These are phyloP conservation scores for Arabidopsis arenosa DNA, from an alignment of 345 rosid genomes.

Conservation along the genomic window DNA sequence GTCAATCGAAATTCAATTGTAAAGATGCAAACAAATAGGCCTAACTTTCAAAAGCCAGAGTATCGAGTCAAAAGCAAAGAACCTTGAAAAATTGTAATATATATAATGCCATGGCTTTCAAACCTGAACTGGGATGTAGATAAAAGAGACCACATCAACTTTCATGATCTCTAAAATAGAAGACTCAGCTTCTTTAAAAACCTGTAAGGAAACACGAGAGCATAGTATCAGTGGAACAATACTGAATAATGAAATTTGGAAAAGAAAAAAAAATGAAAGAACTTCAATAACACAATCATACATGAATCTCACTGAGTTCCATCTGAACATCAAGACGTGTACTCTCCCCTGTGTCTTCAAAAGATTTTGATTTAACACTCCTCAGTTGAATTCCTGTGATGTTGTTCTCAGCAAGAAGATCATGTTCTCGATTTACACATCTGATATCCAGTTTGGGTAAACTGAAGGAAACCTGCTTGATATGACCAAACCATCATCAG, in stretches of 20 bases:
- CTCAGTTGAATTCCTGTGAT: constrained; percentile 84
- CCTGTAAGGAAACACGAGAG: constrained; percentile 60
- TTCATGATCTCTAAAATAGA: constrained; percentile 90
- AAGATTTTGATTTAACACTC: constrained; percentile 67
- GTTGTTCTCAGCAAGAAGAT: constrained; percentile 70
- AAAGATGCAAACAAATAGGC: constrained; percentile 25
- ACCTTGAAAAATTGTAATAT: background rate
- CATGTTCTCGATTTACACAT: constrained; percentile 71
- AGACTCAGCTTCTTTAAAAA: constrained; percentile 75
- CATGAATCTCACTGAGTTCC: constrained; percentile 97
- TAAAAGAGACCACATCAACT: constrained; percentile 76
- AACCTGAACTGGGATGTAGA: constrained; percentile 85
- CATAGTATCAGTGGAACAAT: constrained; percentile 29
- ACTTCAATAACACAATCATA: constrained; percentile 50
- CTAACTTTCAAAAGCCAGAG: constrained; percentile 32
- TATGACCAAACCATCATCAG: constrained; percentile 26
- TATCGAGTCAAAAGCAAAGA: constrained; percentile 17
- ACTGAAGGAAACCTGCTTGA: constrained; percentile 68
- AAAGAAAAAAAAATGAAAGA: constrained; percentile 35
- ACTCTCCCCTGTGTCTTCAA: constrained; percentile 91
- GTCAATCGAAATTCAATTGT: constrained; percentile 6
- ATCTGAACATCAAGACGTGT: constrained; percentile 88
- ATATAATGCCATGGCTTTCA: constrained; percentile 36
- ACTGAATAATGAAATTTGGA: constrained; percentile 27
- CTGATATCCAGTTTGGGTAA: constrained; percentile 85